A percentile compares a stretch with the other conserved stretches of the same genome.
Evolutionary conservation across 495 filamentous ascomycete genomes (phyloP).

Genomic region (Xylaria venustula): DNA sequence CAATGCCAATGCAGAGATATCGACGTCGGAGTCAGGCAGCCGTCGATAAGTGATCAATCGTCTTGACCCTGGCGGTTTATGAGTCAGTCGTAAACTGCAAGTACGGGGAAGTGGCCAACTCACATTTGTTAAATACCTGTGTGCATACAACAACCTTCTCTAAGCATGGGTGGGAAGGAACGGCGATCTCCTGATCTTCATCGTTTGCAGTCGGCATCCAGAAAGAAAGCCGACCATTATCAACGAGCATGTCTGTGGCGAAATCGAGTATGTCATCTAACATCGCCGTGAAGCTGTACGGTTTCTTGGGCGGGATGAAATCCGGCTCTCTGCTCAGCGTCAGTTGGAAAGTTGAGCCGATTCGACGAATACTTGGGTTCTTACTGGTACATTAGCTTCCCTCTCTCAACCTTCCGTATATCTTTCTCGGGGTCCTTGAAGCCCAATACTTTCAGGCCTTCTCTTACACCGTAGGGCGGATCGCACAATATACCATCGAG

Average conservation of each 20-base stretch:
- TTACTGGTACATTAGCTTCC: conserved; percentile 68
- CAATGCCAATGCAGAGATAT: conserved; percentile 38
- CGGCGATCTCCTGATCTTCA: conserved; percentile 63
- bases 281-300: conserved; percentile 89
- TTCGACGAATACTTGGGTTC: conserved; percentile 17
- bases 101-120: conserved; percentile 5
- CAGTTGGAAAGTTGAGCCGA: neutral
- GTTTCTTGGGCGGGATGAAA: conserved; percentile 87
- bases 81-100: conserved; percentile 10
- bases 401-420: conserved; percentile 62
- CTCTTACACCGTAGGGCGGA: conserved; percentile 95
- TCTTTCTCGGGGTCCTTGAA: conserved; percentile 63
- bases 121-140: conserved; percentile 87
- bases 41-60: conserved; percentile 82
- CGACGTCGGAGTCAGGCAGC: conserved; percentile 59
- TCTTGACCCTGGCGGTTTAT: conserved; percentile 65
- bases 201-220: conserved; percentile 98
- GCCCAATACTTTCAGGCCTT: conserved; percentile 86
- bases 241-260: conserved; percentile 73
- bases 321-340: conserved; percentile 54
- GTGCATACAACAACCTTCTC: conserved; percentile 76
- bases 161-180: conserved; percentile 76
- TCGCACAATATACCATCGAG: conserved; percentile 96
- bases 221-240: conserved; percentile 77
- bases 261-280: conserved; percentile 86